Conservation (phyloP, 768 basidiomycete species). For the Thelephora ganbajun region DNA sequence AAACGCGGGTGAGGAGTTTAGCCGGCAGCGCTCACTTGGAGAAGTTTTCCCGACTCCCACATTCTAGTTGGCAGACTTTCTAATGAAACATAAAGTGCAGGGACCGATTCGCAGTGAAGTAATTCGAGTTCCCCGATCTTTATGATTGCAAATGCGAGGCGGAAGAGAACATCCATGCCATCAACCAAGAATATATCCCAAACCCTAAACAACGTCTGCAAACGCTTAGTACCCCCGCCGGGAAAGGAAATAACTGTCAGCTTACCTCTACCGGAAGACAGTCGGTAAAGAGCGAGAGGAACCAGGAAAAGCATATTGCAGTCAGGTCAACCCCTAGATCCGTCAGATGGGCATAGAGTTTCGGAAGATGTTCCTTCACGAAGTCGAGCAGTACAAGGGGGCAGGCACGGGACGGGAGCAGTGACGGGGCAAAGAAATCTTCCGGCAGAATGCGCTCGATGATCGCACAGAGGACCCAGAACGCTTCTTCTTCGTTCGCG, state of each 20-base stretch:
- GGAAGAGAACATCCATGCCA: constrained; percentile 82
- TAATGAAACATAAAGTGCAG: constrained; percentile 79
- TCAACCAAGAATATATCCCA: constrained; percentile 96
- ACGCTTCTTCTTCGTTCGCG: constrained; percentile 93
- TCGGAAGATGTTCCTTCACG: constrained; percentile 64
- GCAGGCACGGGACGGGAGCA: constrained; percentile 88
- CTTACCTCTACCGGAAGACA: constrained; percentile 88
- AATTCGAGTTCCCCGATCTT: constrained; percentile 76
- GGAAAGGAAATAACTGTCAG: background rate
- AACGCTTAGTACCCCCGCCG: constrained; percentile 1
- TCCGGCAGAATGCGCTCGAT: constrained; percentile 81
- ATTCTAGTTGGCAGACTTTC: constrained; percentile 84
- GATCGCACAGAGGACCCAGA: constrained; percentile 86
- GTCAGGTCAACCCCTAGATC: constrained; percentile 80
- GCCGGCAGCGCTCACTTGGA: constrained; percentile 47
- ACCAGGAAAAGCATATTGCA: constrained; percentile 98
- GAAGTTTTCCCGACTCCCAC: constrained; percentile 85
- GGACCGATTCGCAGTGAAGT: constrained; percentile 69
- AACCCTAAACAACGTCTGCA: constrained; percentile 80
- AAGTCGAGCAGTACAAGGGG: constrained; percentile 84
- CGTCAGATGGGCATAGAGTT: constrained; percentile 59
- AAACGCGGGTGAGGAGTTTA: background rate
- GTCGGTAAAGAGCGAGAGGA: constrained; percentile 90
- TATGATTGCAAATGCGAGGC: constrained; percentile 80
- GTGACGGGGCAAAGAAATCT: constrained; percentile 86